These are phyloP conservation scores for Penicillium sp. DNA, from an alignment of 2,329 filamentous ascomycete genomes.

Conservation along the genomic window DNA sequence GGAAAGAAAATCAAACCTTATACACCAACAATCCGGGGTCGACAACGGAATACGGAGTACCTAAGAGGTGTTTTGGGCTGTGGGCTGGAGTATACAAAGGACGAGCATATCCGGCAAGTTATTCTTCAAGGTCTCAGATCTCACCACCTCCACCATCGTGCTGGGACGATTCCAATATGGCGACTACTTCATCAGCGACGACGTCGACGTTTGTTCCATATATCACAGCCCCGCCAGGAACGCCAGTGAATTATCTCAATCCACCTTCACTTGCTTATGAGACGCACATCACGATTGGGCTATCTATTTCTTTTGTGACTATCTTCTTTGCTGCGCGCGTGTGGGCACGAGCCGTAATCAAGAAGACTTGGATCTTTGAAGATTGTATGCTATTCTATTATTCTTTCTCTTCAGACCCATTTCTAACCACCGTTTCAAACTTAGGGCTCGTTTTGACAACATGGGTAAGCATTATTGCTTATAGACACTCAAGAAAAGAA, in stretches of 20 bases:
- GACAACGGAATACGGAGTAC: too few relatives aligned
- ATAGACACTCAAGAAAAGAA: background rate
- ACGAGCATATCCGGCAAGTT: background rate
- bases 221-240: conserved; percentile 9
- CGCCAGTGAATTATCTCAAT: conserved; percentile 4
- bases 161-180: background rate
- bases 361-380: conserved; percentile 13
- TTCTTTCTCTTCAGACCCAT: background rate
- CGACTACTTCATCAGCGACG: conserved; percentile 6
- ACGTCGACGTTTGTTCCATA: conserved; percentile 11
- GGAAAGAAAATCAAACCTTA: background rate
- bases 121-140: background rate
- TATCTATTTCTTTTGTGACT: conserved; percentile 8
- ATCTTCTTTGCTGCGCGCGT: conserved; percentile 8
- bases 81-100: background rate
- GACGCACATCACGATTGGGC: conserved; percentile 13
- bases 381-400: conserved; percentile 9
- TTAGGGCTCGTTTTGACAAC: conserved; percentile 11
- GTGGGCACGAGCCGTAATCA: conserved; percentile 7
- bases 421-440: background rate
- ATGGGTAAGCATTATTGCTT: conserved; percentile 8
- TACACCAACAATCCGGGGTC: background rate
- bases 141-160: background rate
- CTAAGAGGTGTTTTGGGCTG: too few relatives aligned
- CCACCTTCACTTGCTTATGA: conserved; percentile 8